Evolutionary conservation across 1,284 basidiomycete species (phyloP).

Genomic region (Trametes pubescens): DNA sequence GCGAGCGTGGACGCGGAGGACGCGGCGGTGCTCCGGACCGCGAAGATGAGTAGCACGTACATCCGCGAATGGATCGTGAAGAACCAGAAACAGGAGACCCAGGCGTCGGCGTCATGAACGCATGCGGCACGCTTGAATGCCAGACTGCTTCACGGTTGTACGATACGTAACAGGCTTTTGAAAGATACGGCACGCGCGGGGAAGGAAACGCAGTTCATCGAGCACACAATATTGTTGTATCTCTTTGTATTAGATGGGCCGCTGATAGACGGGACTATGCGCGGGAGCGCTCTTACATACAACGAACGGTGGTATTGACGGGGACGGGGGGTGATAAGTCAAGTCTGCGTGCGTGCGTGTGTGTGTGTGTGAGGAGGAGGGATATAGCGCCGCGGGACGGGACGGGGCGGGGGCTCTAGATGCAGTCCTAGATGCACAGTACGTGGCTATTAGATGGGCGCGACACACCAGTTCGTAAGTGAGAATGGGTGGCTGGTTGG

Average conservation of each 20-base stretch:
- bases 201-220: neutral
- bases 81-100: conserved; percentile 29
- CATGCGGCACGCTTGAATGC: neutral
- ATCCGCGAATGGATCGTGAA: conserved; percentile 86
- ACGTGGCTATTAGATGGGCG: conserved; percentile 27
- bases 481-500: neutral
- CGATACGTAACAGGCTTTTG: too few species aligned
- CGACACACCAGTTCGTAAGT: neutral
- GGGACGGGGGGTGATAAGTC: neutral
- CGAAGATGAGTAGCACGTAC: conserved; percentile 92
- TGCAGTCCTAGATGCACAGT: conserved; percentile 30
- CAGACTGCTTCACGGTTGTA: too few species aligned
- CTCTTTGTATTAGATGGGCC: conserved; percentile 5
- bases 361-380: conserved; percentile 5
- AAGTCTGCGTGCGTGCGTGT: neutral
- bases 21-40: conserved; percentile 69
- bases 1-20: conserved; percentile 68
- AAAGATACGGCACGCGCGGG: neutral
- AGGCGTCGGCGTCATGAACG: neutral
- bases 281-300: conserved; percentile 26
- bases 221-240: neutral
- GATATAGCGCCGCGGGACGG: conserved; percentile 1
- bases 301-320: conserved; percentile 15
- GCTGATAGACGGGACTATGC: conserved; percentile 12
- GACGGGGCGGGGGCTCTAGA: neutral